Base-by-base conservation (phyloP, 1,139 yeast genomes). In the Suhomyces bolitotheri region DNA sequence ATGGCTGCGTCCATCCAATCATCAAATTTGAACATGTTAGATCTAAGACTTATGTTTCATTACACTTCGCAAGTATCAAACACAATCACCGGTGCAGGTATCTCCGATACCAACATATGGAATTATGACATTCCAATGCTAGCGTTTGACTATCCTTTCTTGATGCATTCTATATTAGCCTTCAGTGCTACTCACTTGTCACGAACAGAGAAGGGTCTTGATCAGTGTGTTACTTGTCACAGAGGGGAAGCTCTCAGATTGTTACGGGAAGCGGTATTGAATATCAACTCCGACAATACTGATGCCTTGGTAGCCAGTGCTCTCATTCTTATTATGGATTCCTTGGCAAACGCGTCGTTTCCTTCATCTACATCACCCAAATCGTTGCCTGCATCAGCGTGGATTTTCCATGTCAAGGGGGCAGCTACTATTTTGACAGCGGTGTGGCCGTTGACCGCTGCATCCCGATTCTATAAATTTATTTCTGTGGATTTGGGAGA, bases 381-480 rank as follows among this genome's bases (percentile, higher is more conserved):
- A 47, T 76, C 87, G 4, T 64, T 89, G 36, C 95, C 96, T 1
- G 92, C 97, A 1, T 82, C 92, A 6, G 96, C 97, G 0, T 90
- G 97, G 97, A 82, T 90, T 39, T 92, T 88, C 66, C 97, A 90
- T 55, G 97, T 90, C 10, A 86, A 94, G 51, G 97, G 97, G 15
- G 96, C 97, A 0, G 96, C 96, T 4, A 90, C 97, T 0, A 90
- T 90, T 31, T 67, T 90, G 38, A 85, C 96, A 1, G 95, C 97
- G 1, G 96, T 89, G 11, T 89, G 97, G 86, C 96, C 96, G 3
- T 66, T 89, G 36, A 87, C 94, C 11, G 90, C 85, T 45, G 73
- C 80, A 6, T 82, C 88, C 10, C 60, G 88, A 34, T 83, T 83
- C 56, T 79, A 81, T 57, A 80, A 82, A 56, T 78, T 84, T 47